phyloP scores from a whole-genome alignment of 192 early-diverging fungal genomes.

The Coemansia sp. region DNA sequence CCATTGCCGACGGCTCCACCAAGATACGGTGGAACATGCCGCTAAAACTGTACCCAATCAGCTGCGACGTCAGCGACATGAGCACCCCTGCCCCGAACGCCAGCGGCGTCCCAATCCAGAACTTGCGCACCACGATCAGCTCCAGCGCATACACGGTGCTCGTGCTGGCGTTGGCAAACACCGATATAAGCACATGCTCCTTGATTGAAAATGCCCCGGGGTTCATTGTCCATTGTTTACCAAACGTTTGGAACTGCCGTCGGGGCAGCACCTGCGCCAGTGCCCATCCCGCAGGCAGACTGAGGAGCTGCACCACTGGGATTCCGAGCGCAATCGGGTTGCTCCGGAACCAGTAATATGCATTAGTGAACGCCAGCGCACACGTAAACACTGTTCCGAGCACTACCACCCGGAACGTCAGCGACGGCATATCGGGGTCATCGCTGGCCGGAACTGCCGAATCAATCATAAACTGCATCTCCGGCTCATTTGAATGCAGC shows the following conservation, averaged over 20 bases:
- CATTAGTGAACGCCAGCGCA: constrained; percentile 63
- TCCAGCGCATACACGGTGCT: constrained; percentile 73
- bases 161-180: constrained; percentile 70
- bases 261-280: constrained; percentile 61
- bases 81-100: constrained; percentile 60
- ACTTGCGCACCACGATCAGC: constrained; percentile 60
- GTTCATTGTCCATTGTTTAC: constrained; percentile 57
- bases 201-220: constrained; percentile 80
- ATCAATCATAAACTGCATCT: constrained; percentile 23
- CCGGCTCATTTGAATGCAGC: constrained; percentile 8
- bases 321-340: constrained; percentile 69
- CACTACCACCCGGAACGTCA: constrained; percentile 68
- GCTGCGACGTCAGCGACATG: constrained; percentile 66
- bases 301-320: constrained; percentile 65
- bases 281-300: constrained; percentile 67
- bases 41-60: constrained; percentile 64
- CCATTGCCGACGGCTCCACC: constrained; percentile 76
- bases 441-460: constrained; percentile 60
- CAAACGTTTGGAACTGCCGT: constrained; percentile 43
- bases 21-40: constrained; percentile 71
- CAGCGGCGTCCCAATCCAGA: constrained; percentile 68
- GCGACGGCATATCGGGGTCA: constrained; percentile 58
- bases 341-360: constrained; percentile 79
- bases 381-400: constrained; percentile 62
- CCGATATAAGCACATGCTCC: constrained; percentile 76